A percentile compares a stretch with the other conserved stretches of the same genome.
These are phyloP conservation scores for Podaxis sp. DNA, from an alignment of 768 basidiomycete genomes.

Conservation along the genomic window DNA sequence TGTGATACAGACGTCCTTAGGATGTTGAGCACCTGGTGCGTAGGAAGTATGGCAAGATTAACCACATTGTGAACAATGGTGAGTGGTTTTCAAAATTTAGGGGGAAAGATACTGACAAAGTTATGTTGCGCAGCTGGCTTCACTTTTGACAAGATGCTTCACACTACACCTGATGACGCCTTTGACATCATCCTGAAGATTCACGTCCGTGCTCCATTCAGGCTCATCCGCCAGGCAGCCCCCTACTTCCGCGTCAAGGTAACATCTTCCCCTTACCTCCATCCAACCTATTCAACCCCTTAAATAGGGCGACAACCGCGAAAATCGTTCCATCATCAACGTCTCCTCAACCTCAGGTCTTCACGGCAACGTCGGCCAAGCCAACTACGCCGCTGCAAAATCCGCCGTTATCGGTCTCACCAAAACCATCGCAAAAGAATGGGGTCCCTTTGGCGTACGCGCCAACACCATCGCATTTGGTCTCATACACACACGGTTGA, in stretches of 20 bases:
- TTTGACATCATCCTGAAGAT: slow-evolving; percentile 83
- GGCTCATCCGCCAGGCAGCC: slow-evolving; percentile 80
- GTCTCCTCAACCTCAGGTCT: slow-evolving; percentile 82
- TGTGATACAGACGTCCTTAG: no score
- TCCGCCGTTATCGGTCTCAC: slow-evolving; percentile 77
- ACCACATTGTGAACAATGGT: slow-evolving; percentile 87
- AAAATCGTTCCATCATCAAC: slow-evolving; percentile 77
- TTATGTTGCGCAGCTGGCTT: slow-evolving; percentile 55
- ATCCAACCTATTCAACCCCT: background rate
- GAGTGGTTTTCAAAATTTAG: slow-evolving; percentile 15
- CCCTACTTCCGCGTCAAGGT: slow-evolving; percentile 83
- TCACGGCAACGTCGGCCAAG: slow-evolving; percentile 86
- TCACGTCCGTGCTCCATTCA: slow-evolving; percentile 85
- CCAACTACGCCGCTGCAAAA: slow-evolving; percentile 81
- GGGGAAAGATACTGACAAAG: background rate
- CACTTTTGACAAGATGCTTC: slow-evolving; percentile 86
- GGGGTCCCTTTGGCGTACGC: slow-evolving; percentile 81
- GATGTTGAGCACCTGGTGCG: background rate
- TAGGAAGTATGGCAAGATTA: slow-evolving; percentile 81
- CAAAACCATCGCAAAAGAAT: slow-evolving; percentile 87
- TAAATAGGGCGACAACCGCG: slow-evolving; percentile 49
- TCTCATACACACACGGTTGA: slow-evolving; percentile 78
- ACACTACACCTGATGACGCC: slow-evolving; percentile 80
- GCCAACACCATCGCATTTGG: slow-evolving; percentile 83
- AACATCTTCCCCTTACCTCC: background rate